Conservation (phyloP, 257 asterid genomes). For the Penstemon newberryi region DNA sequence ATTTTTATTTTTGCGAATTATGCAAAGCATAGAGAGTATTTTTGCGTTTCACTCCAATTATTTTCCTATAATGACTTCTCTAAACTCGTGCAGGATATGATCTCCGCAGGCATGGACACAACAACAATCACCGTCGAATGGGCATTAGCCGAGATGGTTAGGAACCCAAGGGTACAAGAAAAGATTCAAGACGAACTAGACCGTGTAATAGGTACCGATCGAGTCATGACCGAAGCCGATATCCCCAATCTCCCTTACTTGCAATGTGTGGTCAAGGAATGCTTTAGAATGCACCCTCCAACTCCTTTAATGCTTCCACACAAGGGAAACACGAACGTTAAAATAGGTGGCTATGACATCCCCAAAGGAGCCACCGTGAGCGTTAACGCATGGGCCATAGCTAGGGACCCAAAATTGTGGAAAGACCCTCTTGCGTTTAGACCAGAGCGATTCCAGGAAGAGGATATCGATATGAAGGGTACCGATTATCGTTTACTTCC, state of each 20-base stretch:
- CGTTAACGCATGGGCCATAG: conserved; percentile 81
- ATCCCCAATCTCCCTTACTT: conserved; percentile 65
- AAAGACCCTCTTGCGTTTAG: conserved; percentile 64
- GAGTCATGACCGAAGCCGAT: conserved; percentile 63
- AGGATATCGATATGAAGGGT: conserved; percentile 84
- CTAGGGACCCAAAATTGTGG: conserved; percentile 75
- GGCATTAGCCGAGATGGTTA: conserved; percentile 76
- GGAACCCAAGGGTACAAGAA: conserved; percentile 81
- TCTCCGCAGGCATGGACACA: conserved; percentile 91
- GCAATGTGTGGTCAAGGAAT: conserved; percentile 65
- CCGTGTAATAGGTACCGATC: conserved; percentile 54
- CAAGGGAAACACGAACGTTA: conserved; percentile 58
- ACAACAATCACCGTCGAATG: conserved; percentile 74
- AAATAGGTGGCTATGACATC: conserved; percentile 72
- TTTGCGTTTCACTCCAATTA: no score
- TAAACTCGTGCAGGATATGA: conserved; percentile 65
- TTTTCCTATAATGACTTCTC: no score
- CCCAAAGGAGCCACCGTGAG: conserved; percentile 76
- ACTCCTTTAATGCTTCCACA: conserved; percentile 87
- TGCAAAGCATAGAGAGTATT: no score
- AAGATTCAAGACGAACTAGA: conserved; percentile 80
- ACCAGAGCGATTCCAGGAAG: conserved; percentile 79
- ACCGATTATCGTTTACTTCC: conserved; percentile 73
- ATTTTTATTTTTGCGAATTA: no score
- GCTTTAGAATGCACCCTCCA: conserved; percentile 76